A percentile compares a stretch with the other conserved stretches of the same genome.
Conservation (phyloP, 169 alveolate genomes). For the Cytauxzoon felis region DNA sequence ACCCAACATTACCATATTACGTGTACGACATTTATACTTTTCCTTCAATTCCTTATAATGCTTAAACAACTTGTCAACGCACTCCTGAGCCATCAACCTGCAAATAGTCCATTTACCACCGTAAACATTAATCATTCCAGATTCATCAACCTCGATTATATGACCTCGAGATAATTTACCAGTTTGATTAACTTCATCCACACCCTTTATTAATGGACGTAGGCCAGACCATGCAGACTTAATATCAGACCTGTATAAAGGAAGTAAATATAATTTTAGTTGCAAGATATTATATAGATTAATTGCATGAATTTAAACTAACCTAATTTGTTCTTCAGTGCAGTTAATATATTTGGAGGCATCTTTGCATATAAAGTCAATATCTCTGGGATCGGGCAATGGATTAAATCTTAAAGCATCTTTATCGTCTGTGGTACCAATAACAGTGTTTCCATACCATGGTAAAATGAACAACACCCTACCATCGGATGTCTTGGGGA, state of each 20-base stretch:
- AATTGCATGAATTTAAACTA: slow-evolving; percentile 73
- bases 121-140: slow-evolving; percentile 84
- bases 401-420: slow-evolving; percentile 72
- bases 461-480: slow-evolving; percentile 87
- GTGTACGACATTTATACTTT: slow-evolving; percentile 68
- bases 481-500: slow-evolving; percentile 90
- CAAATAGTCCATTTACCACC: slow-evolving; percentile 96
- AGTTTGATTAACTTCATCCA: slow-evolving; percentile 63
- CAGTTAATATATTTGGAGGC: slow-evolving; percentile 67
- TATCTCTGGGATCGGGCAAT: slow-evolving; percentile 68
- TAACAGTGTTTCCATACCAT: slow-evolving; percentile 79
- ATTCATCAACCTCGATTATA: slow-evolving; percentile 77
- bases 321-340: slow-evolving; percentile 56
- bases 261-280: slow-evolving; percentile 41
- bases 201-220: slow-evolving; percentile 32
- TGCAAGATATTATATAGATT: slow-evolving; percentile 76
- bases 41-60: slow-evolving; percentile 43
- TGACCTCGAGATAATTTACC: slow-evolving; percentile 86
- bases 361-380: slow-evolving; percentile 79
- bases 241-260: slow-evolving; percentile 52
- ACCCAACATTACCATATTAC: slow-evolving; percentile 57
- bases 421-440: slow-evolving; percentile 88
- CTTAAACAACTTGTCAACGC: slow-evolving; percentile 63
- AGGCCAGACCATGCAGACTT: slow-evolving; percentile 44
- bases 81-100: slow-evolving; percentile 89